These are phyloP conservation scores for Mariannaea elegans DNA, from an alignment of 2,329 filamentous ascomycete species.

Conservation along the genomic window DNA sequence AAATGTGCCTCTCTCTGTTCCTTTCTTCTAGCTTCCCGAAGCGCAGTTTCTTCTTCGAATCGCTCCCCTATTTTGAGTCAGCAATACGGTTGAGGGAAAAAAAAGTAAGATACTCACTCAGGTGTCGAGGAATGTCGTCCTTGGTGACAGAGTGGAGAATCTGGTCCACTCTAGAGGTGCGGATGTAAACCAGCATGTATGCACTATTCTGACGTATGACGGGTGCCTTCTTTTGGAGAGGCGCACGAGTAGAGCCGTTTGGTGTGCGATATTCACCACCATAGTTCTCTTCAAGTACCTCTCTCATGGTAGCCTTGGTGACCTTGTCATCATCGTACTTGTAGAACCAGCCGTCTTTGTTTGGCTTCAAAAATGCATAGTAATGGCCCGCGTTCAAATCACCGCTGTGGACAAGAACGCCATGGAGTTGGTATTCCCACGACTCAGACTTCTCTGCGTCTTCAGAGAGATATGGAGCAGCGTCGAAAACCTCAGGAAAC, in stretches of 20 bases:
- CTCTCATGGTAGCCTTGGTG: conserved; percentile 89
- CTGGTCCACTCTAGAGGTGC: conserved; percentile 83
- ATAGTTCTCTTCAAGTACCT: conserved; percentile 96
- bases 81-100: conserved; percentile 1
- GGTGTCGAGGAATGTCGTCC: conserved; percentile 81
- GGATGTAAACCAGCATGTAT: conserved; percentile 99
- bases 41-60: conserved; percentile 82
- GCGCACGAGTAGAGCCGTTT: conserved; percentile 56
- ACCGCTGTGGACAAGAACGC: conserved; percentile 94
- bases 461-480: conserved; percentile 85
- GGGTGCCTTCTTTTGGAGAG: conserved; percentile 64
- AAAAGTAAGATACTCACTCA: conserved; percentile 63
- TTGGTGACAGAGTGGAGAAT: conserved; percentile 81
- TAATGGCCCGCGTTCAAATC: conserved; percentile 98
- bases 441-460: conserved; percentile 88
- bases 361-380: conserved; percentile 95
- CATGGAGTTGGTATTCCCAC: conserved; percentile 92
- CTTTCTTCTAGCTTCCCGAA: conserved; percentile 79
- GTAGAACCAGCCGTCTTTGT: conserved; percentile 94
- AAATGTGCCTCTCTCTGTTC: conserved; percentile 95
- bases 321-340: conserved; percentile 98
- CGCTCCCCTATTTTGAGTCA: conserved; percentile 64
- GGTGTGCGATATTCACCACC: conserved; percentile 80
- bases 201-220: conserved; percentile 80
- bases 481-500: conserved; percentile 85